These are phyloP conservation scores for Harringtonia aguacate DNA, from an alignment of 2,329 filamentous ascomycete species.

Conservation along the genomic window DNA sequence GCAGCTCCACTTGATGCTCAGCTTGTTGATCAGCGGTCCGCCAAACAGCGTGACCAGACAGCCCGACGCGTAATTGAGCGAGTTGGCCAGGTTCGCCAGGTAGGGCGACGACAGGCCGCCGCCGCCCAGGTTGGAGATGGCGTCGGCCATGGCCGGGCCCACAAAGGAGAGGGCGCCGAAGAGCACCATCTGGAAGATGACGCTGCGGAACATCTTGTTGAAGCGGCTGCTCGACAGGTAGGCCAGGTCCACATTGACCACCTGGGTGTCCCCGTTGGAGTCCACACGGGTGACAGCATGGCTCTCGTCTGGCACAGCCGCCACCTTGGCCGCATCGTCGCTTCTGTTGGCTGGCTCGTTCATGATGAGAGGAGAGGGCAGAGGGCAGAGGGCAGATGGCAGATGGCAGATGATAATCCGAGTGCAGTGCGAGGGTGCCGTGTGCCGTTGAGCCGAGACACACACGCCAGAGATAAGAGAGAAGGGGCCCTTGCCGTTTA, in stretches of 20 bases:
- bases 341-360: no score
- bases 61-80: conserved; percentile 1
- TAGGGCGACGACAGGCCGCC: conserved; percentile 1
- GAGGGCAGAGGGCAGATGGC: no score
- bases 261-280: conserved; percentile 1
- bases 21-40: conserved; percentile 3
- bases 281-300: background rate
- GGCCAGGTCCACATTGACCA: background rate
- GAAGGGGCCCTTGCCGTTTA: no score
- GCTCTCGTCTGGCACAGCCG: background rate
- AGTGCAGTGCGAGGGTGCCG: no score
- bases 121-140: conserved; percentile 1
- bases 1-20: conserved; percentile 3
- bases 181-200: conserved; percentile 2
- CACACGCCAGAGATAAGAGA: no score
- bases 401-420: no score
- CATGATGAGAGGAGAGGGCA: no score
- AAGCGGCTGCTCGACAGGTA: background rate
- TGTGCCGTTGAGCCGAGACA: no score
- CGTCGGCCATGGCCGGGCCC: conserved; percentile 2
- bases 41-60: background rate
- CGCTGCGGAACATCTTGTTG: background rate
- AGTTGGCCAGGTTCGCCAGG: conserved; percentile 2
- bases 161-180: background rate
- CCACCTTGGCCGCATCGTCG: no score